Evolutionary conservation across 768 basidiomycete species (phyloP), one percentile per base, ranked within the genome.

Genomic region (Saitozyma podzolica): DNA sequence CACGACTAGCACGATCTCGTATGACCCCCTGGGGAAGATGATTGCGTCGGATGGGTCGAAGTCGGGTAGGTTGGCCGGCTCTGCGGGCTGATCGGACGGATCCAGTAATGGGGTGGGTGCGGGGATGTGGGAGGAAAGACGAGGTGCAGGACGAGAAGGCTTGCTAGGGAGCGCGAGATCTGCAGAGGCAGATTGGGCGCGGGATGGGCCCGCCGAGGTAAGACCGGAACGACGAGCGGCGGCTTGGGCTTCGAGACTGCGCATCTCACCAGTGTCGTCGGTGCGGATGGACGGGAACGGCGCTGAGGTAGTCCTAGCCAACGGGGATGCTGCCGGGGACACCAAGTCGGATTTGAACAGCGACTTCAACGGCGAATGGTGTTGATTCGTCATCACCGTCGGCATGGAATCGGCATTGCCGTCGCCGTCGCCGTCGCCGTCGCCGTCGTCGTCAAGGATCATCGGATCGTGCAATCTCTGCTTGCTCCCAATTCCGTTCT

Each of bases 1-100:
- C 53, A 82, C 63, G 57, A 82, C 61, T 20, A 82, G 73, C 40
- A 77, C 62, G 56, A 83, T 74, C 48, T 80, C 77, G 70, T 80
- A 83, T 11, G 79, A 65, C 1, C 79, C 80, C 0, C 75, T 63
- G 0, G 73, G 72, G 59, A 73, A 79, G 29, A 73, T 57, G 59
- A 78, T 63, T 4, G 81, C 80, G 8, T 60, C 13, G 41, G 73
- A 63, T 8, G 69, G 68, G 11, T 50, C 37, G 56, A 77, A 77
- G 20, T 63, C 51, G 2, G 64, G 60, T 10, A 64, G 9, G 9
- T 45, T 59, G 10, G 51, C 40, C 8, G 50, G 19, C 9, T 55
- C 17, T 17, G 53, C 47, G 1, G 52, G 11, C 29, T 29, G 29
- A 29, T 29, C 29, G 29, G 29, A 29, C 29, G 29, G 29, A 20